These are phyloP conservation scores for Zygosaccharomyces rouxii DNA, from an alignment of 805 yeast species.

Conservation along the genomic window DNA sequence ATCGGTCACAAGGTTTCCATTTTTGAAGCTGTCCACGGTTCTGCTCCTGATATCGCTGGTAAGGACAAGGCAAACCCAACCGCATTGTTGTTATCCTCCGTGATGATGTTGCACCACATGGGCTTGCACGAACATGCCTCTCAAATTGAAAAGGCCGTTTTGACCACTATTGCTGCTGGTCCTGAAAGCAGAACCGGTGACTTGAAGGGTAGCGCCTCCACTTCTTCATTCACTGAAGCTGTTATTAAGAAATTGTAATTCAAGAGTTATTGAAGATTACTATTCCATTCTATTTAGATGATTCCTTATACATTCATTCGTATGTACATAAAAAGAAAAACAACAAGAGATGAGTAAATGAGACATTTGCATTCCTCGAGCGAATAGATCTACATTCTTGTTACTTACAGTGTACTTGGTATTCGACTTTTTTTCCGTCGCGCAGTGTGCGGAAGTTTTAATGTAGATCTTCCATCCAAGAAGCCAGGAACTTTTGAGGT, in stretches of 20 bases:
- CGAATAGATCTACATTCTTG: too few relatives aligned
- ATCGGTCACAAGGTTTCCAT: conserved; percentile 98
- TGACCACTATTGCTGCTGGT: conserved; percentile 87
- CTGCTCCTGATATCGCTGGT: conserved; percentile 99
- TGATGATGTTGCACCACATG: conserved; percentile 99
- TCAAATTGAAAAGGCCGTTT: conserved; percentile 82
- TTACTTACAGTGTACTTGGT: neutral
- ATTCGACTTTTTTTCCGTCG: neutral
- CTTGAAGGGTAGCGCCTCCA: conserved; percentile 86
- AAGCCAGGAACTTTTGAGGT: too few relatives aligned
- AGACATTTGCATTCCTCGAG: neutral
- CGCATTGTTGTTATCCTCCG: conserved; percentile 89
- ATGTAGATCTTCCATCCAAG: conserved; percentile 16
- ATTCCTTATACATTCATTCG: conserved; percentile 6
- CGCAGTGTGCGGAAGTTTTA: conserved; percentile 29
- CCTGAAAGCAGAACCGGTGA: conserved; percentile 93
- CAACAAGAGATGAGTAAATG: neutral
- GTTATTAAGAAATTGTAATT: conserved; percentile 56
- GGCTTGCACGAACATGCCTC: conserved; percentile 76
- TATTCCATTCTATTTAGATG: conserved; percentile 1
- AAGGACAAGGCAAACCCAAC: conserved; percentile 99
- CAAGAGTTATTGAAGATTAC: neutral
- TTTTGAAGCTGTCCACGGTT: conserved; percentile 99
- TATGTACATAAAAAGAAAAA: conserved; percentile 2
- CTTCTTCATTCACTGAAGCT: conserved; percentile 85